These are phyloP conservation scores for Lasiodiplodia theobromae DNA, from an alignment of 2,329 filamentous ascomycete species.

Conservation along the genomic window DNA sequence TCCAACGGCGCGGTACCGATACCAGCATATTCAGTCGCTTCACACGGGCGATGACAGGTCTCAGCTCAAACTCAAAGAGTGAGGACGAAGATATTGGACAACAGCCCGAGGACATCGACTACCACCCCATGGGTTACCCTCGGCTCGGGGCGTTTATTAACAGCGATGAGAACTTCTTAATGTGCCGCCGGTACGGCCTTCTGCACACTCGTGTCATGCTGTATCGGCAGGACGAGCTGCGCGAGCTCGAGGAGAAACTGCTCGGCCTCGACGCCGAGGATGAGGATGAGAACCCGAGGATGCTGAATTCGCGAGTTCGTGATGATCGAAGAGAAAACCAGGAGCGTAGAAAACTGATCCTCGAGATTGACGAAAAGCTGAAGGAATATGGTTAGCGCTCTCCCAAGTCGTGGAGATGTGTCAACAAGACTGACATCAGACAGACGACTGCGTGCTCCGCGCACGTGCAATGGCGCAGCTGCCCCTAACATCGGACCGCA, in stretches of 20 bases:
- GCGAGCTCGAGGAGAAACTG: conserved; percentile 30
- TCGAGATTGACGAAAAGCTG: conserved; percentile 29
- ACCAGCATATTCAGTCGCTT: conserved; percentile 3
- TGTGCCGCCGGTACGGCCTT: conserved; percentile 33
- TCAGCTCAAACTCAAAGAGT: conserved; percentile 4
- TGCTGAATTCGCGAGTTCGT: conserved; percentile 22
- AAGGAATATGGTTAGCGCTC: conserved; percentile 31
- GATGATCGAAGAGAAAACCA: conserved; percentile 23
- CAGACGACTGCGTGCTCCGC: conserved; percentile 32
- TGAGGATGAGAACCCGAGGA: conserved; percentile 4
- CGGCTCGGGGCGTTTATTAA: conserved; percentile 36
- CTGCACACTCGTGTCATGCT: conserved; percentile 33
- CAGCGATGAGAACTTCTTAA: conserved; percentile 38
- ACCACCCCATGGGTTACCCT: conserved; percentile 33
- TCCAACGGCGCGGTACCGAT: conserved; percentile 3
- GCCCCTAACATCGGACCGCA: conserved; percentile 30
- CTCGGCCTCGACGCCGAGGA: conserved; percentile 31
- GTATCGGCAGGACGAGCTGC: conserved; percentile 33
- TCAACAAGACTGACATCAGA: not conserved
- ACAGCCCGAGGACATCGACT: conserved; percentile 17
- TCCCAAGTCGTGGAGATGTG: not conserved
- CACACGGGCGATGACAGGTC: not conserved
- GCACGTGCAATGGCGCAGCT: conserved; percentile 30
- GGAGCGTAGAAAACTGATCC: conserved; percentile 30
- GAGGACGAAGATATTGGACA: not conserved